Conservation (phyloP, 164 flowering plant species). For the Taxillus chinensis region DNA sequence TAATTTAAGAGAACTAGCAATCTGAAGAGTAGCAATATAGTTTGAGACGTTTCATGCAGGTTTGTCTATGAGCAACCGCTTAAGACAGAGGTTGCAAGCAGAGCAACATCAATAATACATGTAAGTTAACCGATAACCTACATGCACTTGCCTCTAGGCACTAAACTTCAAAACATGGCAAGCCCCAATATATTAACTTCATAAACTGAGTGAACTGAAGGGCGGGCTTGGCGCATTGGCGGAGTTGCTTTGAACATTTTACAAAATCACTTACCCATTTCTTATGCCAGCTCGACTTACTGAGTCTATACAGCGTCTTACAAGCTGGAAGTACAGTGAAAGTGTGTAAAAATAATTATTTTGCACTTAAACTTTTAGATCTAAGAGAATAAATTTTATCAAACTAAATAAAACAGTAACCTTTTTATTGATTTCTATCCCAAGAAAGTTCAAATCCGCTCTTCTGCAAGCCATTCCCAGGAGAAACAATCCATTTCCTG, state of each 20-base stretch:
- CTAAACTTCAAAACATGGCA: too few relatives aligned
- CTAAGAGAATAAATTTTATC: not conserved
- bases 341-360: not conserved
- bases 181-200: too few relatives aligned
- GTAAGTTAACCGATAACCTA: too few relatives aligned
- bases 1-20: too few relatives aligned
- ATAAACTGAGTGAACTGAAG: too few relatives aligned
- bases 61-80: too few relatives aligned
- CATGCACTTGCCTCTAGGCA: too few relatives aligned
- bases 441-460: conserved; percentile 56
- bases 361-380: not conserved
- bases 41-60: not conserved
- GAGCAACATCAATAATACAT: too few relatives aligned
- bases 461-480: conserved; percentile 52
- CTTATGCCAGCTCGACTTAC: conserved; percentile 26
- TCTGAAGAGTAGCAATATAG: not conserved
- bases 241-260: too few relatives aligned
- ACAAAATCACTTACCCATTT: conserved; percentile 38
- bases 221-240: too few relatives aligned
- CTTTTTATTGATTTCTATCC: conserved; percentile 68
- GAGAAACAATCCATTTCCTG: conserved; percentile 81
- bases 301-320: conserved; percentile 42
- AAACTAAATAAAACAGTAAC: conserved; percentile 15
- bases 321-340: conserved; percentile 47
- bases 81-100: too few relatives aligned